phyloP scores from a whole-genome alignment of 2,329 filamentous ascomycete species.

The Fusarium paranaense region DNA sequence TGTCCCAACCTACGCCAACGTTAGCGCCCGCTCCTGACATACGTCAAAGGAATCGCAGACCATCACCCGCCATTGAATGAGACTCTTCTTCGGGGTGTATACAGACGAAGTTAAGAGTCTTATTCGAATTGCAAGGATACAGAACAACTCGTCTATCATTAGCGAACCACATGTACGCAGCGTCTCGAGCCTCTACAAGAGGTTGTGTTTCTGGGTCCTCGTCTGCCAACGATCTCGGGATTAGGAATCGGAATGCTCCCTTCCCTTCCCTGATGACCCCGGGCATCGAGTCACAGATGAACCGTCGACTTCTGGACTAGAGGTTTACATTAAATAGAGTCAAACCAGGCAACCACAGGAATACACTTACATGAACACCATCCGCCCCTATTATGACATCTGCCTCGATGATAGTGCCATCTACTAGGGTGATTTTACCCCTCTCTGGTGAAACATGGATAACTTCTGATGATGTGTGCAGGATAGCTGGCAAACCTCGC shows the following conservation, averaged over 20 bases:
- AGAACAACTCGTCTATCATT: slow-evolving; percentile 57
- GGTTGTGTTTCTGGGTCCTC: slow-evolving; percentile 41
- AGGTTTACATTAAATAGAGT: not conserved
- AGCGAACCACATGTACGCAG: slow-evolving; percentile 53
- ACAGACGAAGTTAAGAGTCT: slow-evolving; percentile 61
- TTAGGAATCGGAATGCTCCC: slow-evolving; percentile 66
- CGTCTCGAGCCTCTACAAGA: slow-evolving; percentile 21
- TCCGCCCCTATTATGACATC: slow-evolving; percentile 68
- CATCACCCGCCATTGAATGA: slow-evolving; percentile 22
- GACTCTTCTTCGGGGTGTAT: slow-evolving; percentile 57
- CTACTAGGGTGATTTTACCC: slow-evolving; percentile 57
- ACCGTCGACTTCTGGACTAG: slow-evolving; percentile 43
- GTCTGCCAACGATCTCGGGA: slow-evolving; percentile 53
- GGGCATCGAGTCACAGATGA: slow-evolving; percentile 28
- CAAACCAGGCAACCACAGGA: accelerated
- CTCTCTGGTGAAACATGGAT: slow-evolving; percentile 54
- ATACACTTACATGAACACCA: slow-evolving; percentile 58
- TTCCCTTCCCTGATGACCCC: slow-evolving; percentile 60
- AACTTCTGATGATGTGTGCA: slow-evolving; percentile 56
- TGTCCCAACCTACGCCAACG: slow-evolving; percentile 9
- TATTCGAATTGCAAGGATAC: slow-evolving; percentile 60
- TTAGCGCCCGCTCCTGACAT: not conserved
- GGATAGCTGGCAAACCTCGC: slow-evolving; percentile 50
- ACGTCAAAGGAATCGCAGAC: not conserved
- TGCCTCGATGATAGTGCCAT: slow-evolving; percentile 55